Evolutionary conservation across 108 stramenopile genomes (phyloP).

Genomic region (Cylindrotheca closterium): DNA sequence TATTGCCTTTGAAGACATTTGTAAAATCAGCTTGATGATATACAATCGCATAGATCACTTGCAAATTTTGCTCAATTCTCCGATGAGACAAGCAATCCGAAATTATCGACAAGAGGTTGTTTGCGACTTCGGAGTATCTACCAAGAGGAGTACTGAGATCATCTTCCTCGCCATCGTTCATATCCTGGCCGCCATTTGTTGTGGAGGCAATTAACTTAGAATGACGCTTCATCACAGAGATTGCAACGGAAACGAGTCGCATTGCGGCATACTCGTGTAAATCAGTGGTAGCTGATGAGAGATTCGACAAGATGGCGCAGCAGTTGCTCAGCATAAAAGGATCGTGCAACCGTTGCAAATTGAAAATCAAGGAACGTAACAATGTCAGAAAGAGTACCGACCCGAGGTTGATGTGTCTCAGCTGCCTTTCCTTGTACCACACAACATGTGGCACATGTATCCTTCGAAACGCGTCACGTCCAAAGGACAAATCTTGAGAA

Average conservation of each 20-base stretch:
- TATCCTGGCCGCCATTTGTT: not conserved
- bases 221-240: constrained; percentile 62
- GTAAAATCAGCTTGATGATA: constrained; percentile 69
- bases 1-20: constrained; percentile 25
- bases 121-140: constrained; percentile 74
- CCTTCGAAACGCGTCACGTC: constrained; percentile 71
- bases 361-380: constrained; percentile 70
- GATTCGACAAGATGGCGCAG: constrained; percentile 72
- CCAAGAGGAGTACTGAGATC: constrained; percentile 47
- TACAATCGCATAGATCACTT: constrained; percentile 72
- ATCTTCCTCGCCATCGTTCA: constrained; percentile 32
- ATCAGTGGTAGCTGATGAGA: constrained; percentile 58
- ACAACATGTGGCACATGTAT: constrained; percentile 39
- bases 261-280: constrained; percentile 76
- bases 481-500: constrained; percentile 83
- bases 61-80: constrained; percentile 67
- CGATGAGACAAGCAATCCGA: constrained; percentile 56
- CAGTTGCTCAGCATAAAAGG: constrained; percentile 81
- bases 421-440: constrained; percentile 81
- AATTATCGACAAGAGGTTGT: constrained; percentile 60
- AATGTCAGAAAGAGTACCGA: constrained; percentile 67
- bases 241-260: constrained; percentile 68
- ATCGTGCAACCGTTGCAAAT: constrained; percentile 68
- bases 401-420: constrained; percentile 69
- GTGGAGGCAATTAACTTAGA: constrained; percentile 9